phyloP scores from a whole-genome alignment of 2,329 filamentous ascomycete genomes.

The Cryphonectria radicalis region DNA sequence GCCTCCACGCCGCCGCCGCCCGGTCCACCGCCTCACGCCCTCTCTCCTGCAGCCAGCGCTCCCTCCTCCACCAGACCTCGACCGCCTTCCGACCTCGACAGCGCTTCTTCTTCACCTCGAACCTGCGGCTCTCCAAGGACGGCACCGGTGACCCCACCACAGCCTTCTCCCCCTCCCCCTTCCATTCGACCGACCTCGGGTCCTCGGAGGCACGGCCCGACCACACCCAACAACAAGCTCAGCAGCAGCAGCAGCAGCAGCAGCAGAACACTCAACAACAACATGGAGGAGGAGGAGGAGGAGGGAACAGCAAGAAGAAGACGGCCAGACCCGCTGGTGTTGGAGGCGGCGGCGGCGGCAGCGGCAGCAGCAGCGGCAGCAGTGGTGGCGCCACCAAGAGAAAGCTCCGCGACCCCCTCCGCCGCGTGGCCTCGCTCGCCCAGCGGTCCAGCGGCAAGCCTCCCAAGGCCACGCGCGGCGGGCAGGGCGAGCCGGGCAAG shows the following conservation, averaged over 20 bases:
- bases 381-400: conserved; percentile 52
- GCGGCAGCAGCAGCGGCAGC: conserved; percentile 17
- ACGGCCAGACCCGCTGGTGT: conserved; percentile 14
- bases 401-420: conserved; percentile 79
- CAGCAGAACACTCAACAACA: too few relatives aligned
- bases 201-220: conserved; percentile 3
- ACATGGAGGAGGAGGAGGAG: too few relatives aligned
- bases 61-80: conserved; percentile 51
- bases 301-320: conserved; percentile 20
- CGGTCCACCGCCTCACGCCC: conserved; percentile 33
- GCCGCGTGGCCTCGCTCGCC: conserved; percentile 84
- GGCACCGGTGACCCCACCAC: conserved; percentile 27
- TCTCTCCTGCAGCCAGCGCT: conserved; percentile 35
- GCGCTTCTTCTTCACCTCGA: conserved; percentile 70
- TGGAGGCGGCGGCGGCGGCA: conserved; percentile 10
- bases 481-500: conserved; percentile 32
- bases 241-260: conserved; percentile 23
- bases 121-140: conserved; percentile 55
- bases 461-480: conserved; percentile 45
- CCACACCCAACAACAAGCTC: conserved; percentile 4
- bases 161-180: background rate
- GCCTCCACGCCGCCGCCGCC: conserved; percentile 36
- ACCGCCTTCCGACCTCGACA: conserved; percentile 54
- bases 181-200: background rate
- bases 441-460: conserved; percentile 58